Evolutionary conservation across 768 basidiomycete genomes (phyloP), one percentile per base, ranked within the genome.

Genomic region (Lactifluus echinatus): DNA sequence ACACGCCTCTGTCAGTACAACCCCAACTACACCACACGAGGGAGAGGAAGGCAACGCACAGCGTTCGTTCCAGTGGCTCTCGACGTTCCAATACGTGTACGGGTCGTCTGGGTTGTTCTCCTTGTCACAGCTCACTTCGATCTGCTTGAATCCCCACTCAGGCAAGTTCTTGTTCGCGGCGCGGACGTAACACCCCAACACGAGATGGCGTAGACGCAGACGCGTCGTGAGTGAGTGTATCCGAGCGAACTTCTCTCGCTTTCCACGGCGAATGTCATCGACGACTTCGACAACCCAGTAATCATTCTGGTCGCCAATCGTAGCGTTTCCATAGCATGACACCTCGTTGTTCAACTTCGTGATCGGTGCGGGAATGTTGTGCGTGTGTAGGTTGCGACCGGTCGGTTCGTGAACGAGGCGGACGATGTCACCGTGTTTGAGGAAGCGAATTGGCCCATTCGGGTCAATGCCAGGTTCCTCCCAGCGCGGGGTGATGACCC

Each of bases 121-220:
- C 72, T 89, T 90, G 53, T 86, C 86, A 70, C 96, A 99, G 64
- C 83, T 88, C 46, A 97, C 94, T 70, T 99, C 96, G 51, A 97
- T 79, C 73, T 99, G 95, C 73, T 99, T 98, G 79, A 96, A 98
- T 11, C 95, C 95, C 96, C 96, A 99, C 71, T 95, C 91, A 1
- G 96, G 96, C 37, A 99, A 71, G 51, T 89, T 77, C 2, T 84
- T 81, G 70, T 94, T 97, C 33, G 89, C 87, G 8, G 96, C 94
- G 11, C 85, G 79, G 43, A 98, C 71, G 72, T 96, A 97, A 69
- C 94, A 99, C 5, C 89, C 89, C 23, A 89, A 74, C 42, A 70
- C 71, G 50, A 79, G 66, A 68, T 99, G 95, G 59, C 76, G 79
- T 74, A 98, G 86, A 57, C 95, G 78, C 72, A 98, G 68, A 28